These are phyloP conservation scores for Sporothrix brasiliensis DNA, from an alignment of 2,329 filamentous ascomycete species.

Conservation along the genomic window DNA sequence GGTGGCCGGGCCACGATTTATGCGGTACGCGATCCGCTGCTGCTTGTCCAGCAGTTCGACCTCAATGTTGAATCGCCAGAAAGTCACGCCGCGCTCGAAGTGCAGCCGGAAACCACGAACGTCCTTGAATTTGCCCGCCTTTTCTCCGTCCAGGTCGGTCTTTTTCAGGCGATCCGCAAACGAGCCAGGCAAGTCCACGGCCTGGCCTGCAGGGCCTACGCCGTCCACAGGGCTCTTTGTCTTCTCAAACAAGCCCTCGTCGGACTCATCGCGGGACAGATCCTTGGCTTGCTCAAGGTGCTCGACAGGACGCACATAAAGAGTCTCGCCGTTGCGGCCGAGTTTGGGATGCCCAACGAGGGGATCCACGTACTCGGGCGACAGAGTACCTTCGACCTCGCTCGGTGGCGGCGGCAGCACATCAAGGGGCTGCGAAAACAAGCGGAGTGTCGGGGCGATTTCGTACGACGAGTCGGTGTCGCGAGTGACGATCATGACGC, in stretches of 20 bases:
- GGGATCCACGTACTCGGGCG: slow-evolving; percentile 84
- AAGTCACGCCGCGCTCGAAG: slow-evolving; percentile 82
- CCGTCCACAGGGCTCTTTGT: slow-evolving; percentile 58
- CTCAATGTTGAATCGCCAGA: slow-evolving; percentile 97
- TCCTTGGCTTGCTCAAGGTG: slow-evolving; percentile 78
- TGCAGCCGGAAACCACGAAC: slow-evolving; percentile 81
- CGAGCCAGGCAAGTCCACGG: slow-evolving; percentile 55
- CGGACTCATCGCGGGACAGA: slow-evolving; percentile 76
- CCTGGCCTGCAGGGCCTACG: slow-evolving; percentile 45
- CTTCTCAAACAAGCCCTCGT: slow-evolving; percentile 79
- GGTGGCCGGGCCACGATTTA: slow-evolving; percentile 85
- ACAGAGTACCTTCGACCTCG: slow-evolving; percentile 65
- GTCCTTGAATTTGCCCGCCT: slow-evolving; percentile 77
- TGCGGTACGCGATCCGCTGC: slow-evolving; percentile 88
- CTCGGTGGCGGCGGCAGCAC: slow-evolving; percentile 76
- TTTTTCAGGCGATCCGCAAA: slow-evolving; percentile 59
- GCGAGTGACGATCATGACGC: slow-evolving; percentile 90
- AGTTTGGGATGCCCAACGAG: slow-evolving; percentile 85
- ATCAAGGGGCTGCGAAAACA: slow-evolving; percentile 87
- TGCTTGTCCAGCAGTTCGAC: slow-evolving; percentile 79
- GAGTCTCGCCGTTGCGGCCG: slow-evolving; percentile 78
- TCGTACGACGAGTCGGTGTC: slow-evolving; percentile 83
- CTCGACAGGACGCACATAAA: slow-evolving; percentile 89
- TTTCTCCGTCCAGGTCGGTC: slow-evolving; percentile 72
- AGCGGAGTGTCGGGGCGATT: slow-evolving; percentile 72